Evolutionary conservation across 768 basidiomycete species (phyloP).

Genomic region (Fomitopsis serialis): DNA sequence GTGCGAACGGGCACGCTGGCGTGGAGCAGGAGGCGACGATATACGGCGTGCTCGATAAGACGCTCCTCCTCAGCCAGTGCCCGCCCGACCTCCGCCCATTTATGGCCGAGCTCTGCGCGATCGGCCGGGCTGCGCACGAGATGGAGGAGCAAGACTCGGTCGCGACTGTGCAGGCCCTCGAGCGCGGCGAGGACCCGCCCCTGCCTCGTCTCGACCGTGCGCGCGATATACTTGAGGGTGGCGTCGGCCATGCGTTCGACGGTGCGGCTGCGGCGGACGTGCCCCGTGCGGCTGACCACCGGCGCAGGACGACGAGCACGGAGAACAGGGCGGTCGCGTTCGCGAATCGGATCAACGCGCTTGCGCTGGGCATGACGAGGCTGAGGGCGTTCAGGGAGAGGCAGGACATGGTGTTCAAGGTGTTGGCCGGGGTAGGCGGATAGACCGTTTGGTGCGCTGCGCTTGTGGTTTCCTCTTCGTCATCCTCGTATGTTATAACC

Average conservation of each 20-base stretch:
- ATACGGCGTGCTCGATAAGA: constrained; percentile 50
- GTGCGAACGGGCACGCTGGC: too few species aligned
- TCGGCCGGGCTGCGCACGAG: constrained; percentile 8
- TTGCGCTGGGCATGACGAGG: constrained; percentile 66
- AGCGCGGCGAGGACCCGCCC: constrained; percentile 12
- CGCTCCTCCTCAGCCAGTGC: constrained; percentile 54
- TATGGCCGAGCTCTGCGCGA: constrained; percentile 31
- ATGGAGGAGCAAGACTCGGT: constrained; percentile 16
- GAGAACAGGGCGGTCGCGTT: constrained; percentile 64
- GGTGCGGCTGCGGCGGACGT: neutral
- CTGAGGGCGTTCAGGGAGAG: constrained; percentile 69
- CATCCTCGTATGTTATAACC: too few species aligned
- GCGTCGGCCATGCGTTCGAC: constrained; percentile 15
- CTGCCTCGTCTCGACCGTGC: constrained; percentile 18
- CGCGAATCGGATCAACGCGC: constrained; percentile 70
- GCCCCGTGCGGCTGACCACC: neutral
- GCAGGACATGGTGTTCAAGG: constrained; percentile 65
- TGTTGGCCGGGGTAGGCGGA: constrained; percentile 41
- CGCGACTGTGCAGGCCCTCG: constrained; percentile 11
- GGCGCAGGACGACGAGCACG: constrained; percentile 30
- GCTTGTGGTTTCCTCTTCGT: too few species aligned
- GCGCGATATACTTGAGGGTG: constrained; percentile 16
- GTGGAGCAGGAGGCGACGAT: constrained; percentile 12
- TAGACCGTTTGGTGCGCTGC: neutral
- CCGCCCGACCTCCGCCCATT: constrained; percentile 61